These are phyloP conservation scores for Ricinus communis DNA, from an alignment of 345 rosid species.

Conservation along the genomic window DNA sequence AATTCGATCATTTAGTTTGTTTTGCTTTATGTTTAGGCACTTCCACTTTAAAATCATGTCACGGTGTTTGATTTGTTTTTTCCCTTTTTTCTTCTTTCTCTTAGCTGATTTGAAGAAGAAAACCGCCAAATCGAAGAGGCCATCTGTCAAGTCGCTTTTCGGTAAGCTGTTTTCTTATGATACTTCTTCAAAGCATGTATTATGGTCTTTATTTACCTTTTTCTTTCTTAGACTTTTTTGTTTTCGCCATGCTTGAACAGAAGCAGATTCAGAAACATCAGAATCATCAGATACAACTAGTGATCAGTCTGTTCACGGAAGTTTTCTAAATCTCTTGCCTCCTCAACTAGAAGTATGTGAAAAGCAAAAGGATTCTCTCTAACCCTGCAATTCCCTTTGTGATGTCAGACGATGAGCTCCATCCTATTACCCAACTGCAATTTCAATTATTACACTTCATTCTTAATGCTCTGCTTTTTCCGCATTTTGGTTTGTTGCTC, in stretches of 20 bases:
- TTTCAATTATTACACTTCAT: conserved; percentile 2
- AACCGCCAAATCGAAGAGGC: conserved; percentile 58
- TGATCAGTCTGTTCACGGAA: conserved; percentile 42
- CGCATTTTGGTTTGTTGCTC: conserved; percentile 1
- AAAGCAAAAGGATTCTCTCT: conserved; percentile 18
- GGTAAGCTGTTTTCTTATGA: conserved; percentile 43
- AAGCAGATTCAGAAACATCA: conserved; percentile 51
- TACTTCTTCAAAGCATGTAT: not conserved
- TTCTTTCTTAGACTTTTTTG: not conserved
- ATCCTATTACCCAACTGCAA: not conserved
- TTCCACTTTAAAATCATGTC: not conserved
- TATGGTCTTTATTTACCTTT: not conserved
- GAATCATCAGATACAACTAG: conserved; percentile 38
- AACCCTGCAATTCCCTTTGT: not conserved
- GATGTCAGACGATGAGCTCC: not conserved
- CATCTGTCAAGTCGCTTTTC: conserved; percentile 74
- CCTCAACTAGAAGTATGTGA: conserved; percentile 36
- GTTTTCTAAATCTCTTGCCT: conserved; percentile 48
- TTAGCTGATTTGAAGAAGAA: conserved; percentile 83
- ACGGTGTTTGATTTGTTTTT: conserved; percentile 8
- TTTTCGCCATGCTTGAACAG: conserved; percentile 31
- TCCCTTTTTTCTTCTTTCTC: not conserved
- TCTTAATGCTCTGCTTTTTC: not conserved
- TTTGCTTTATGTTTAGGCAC: not conserved
- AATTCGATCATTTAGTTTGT: not conserved